phyloP scores from a whole-genome alignment of 257 asterid species.

The Pogostemon cablin region DNA sequence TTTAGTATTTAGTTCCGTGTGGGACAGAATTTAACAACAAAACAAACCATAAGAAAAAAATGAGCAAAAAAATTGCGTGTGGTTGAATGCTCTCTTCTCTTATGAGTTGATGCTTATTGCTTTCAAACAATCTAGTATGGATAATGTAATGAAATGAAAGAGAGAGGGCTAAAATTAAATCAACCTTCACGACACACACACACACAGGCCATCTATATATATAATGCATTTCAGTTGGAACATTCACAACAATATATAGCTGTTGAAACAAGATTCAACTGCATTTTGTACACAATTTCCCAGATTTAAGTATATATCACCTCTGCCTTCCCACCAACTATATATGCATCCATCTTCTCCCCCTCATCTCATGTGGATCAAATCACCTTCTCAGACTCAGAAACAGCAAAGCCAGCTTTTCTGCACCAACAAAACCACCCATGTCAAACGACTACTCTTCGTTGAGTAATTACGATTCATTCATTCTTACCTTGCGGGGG shows the following conservation, averaged over 20 bases:
- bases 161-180: background rate
- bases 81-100: no score
- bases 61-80: no score
- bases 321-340: constrained; percentile 12
- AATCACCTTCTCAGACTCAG: constrained; percentile 15
- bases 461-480: background rate
- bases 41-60: no score
- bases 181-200: background rate
- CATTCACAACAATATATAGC: constrained; percentile 16
- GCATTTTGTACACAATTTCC: constrained; percentile 32
- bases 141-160: background rate
- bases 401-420: constrained; percentile 53
- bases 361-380: background rate
- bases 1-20: no score
- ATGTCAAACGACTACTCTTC: background rate
- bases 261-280: constrained; percentile 18
- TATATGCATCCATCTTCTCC: background rate
- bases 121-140: background rate
- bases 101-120: no score
- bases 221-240: constrained; percentile 16
- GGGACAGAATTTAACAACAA: no score
- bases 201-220: background rate
- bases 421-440: constrained; percentile 32
- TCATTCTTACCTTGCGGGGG: constrained; percentile 34
- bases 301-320: constrained; percentile 26